Conservation (phyloP, 306 rosid genomes). For the Dicorynia guianensis region DNA sequence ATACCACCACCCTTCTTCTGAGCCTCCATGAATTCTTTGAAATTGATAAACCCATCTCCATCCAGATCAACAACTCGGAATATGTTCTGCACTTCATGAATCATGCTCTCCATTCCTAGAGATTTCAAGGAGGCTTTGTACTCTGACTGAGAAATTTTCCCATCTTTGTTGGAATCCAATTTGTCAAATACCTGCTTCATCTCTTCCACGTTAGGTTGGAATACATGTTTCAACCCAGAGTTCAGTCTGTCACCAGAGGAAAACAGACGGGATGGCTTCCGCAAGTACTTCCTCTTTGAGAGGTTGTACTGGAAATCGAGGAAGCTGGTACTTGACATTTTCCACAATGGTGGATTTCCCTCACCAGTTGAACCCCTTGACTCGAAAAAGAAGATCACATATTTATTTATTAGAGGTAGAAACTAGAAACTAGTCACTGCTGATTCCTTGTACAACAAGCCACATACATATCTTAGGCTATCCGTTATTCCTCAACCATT, state of each 20-base stretch:
- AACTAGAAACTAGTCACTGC: conserved; percentile 2
- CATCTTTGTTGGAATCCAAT: conserved; percentile 78
- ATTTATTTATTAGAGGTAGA: conserved; percentile 21
- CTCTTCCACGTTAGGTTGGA: conserved; percentile 72
- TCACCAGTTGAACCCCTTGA: conserved; percentile 23
- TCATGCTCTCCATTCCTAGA: conserved; percentile 58
- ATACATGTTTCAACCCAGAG: conserved; percentile 49
- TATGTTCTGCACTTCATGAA: conserved; percentile 68
- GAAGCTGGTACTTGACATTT: conserved; percentile 60
- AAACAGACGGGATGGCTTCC: conserved; percentile 63
- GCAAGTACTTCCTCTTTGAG: conserved; percentile 64
- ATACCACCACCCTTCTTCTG: conserved; percentile 75
- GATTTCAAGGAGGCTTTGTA: conserved; percentile 67
- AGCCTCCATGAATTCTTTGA: conserved; percentile 78
- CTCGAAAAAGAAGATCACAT: no score
- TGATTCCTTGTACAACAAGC: background rate
- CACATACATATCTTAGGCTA: conserved; percentile 28
- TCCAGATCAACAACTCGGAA: conserved; percentile 75
- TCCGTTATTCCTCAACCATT: conserved; percentile 46
- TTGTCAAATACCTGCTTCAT: conserved; percentile 80
- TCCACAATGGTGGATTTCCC: conserved; percentile 29
- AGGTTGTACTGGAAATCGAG: conserved; percentile 83
- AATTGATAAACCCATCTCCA: conserved; percentile 81
- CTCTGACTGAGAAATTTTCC: conserved; percentile 77
- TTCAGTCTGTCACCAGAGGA: conserved; percentile 59